Conservation (phyloP, 129 eudicot species). For the Silybum marianum region DNA sequence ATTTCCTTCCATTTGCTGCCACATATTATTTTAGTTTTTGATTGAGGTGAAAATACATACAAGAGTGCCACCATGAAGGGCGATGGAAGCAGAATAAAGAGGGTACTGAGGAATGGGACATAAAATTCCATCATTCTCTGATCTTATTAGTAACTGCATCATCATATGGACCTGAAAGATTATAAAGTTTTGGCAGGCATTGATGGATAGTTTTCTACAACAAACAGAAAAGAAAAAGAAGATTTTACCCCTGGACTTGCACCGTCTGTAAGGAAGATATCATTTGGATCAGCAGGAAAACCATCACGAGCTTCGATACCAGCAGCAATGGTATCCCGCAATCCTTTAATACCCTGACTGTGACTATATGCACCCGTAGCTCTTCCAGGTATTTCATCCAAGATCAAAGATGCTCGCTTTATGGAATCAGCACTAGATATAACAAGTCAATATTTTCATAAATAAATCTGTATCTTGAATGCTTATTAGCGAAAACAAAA, state of each 20-base stretch:
- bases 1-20: too few species aligned
- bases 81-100: slow-evolving; percentile 92
- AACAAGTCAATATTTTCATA: too few species aligned
- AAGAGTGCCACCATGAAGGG: slow-evolving; percentile 98
- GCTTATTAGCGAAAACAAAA: neutral
- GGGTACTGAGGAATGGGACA: slow-evolving; percentile 99
- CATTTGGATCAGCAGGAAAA: slow-evolving; percentile 82
- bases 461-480: neutral
- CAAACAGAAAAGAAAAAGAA: neutral
- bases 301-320: slow-evolving; percentile 99
- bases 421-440: slow-evolving; percentile 81
- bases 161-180: slow-evolving; percentile 85
- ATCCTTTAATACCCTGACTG: slow-evolving; percentile 94
- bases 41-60: slow-evolving; percentile 43
- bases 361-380: slow-evolving; percentile 99
- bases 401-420: slow-evolving; percentile 67
- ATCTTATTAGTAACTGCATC: slow-evolving; percentile 86
- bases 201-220: neutral
- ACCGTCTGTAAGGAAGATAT: slow-evolving; percentile 92
- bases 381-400: slow-evolving; percentile 94
- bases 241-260: slow-evolving; percentile 86
- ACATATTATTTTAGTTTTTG: neutral
- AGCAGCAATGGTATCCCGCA: slow-evolving; percentile 87
- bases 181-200: neutral
- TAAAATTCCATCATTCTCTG: slow-evolving; percentile 86